Percentiles rank a stretch among this genome's conserved stretches.
Conservation (phyloP, 2,329 filamentous ascomycete species). For the Fusarium bulbicola region DNA sequence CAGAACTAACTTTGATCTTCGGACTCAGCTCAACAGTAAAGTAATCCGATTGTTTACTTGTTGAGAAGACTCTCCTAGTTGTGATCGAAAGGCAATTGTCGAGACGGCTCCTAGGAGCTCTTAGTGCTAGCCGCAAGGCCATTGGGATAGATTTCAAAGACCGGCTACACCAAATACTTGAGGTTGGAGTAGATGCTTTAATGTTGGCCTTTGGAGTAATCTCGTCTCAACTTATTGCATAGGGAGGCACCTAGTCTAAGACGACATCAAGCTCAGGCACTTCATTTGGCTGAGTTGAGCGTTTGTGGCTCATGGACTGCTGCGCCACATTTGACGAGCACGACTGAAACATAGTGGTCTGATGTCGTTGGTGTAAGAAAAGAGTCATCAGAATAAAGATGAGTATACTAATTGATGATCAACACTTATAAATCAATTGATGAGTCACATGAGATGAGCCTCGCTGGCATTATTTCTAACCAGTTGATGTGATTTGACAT, state of each 20-base stretch:
- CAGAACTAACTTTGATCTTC: slow-evolving; percentile 16
- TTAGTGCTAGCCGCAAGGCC: slow-evolving; percentile 29
- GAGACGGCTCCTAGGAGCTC: slow-evolving; percentile 32
- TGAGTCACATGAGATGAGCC: background rate
- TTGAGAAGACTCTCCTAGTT: slow-evolving; percentile 37
- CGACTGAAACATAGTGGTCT: background rate
- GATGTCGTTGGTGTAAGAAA: slow-evolving; percentile 1
- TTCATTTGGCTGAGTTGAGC: background rate
- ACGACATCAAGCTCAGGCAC: slow-evolving; percentile 12
- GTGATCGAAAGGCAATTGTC: slow-evolving; percentile 18
- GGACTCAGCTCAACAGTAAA: slow-evolving; percentile 37
- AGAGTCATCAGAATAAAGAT: background rate
- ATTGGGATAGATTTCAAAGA: slow-evolving; percentile 23
- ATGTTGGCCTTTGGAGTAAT: background rate
- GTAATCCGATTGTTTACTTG: slow-evolving; percentile 13
- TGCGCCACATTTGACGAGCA: background rate
- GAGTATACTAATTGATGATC: background rate
- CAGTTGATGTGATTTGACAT: background rate
- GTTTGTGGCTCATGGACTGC: background rate
- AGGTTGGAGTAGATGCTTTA: background rate
- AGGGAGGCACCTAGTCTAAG: slow-evolving; percentile 4
- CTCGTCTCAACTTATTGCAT: background rate
- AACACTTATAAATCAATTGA: background rate
- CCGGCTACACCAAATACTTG: background rate
- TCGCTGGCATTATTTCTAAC: background rate